Evolutionary conservation across 1,139 yeast species (phyloP), one percentile per base, ranked within the genome.

Genomic region (Groenewaldozyma sp.): DNA sequence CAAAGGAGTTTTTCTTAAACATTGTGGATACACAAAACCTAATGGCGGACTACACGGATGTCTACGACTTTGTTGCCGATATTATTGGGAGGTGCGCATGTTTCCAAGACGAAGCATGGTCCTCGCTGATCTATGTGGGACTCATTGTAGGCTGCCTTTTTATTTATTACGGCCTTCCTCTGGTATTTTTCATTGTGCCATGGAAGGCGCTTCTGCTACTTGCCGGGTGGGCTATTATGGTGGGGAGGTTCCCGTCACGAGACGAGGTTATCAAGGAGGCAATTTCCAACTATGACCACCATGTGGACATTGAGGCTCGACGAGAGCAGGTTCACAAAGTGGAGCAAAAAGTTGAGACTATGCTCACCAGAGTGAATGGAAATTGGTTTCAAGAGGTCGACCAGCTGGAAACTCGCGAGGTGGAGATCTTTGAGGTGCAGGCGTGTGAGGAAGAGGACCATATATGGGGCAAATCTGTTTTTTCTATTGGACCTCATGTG

Each of bases 11-110:
- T 55, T 62, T 80, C 21, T 59, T 86, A 45, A 86, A 86, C 56
- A 65, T 83, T 50, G 83, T 94, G 0, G 95, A 86, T 61, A 67
- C 86, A 41, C 95, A 86, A 54, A 86, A 86, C 57, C 80, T 78
- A 50, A 80, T 82, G 86, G 58, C 78, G n/a, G 56, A 78, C 14
- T 83, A 78, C 53, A 76, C 81, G 9, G 59, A 64, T n/a, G 61
- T 67, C 0, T 84, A 78, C 68, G 93, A 86, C 59, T 65, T 68
- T 27, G 43, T 74, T 4, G 63, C 69, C 19, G 62, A 68, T 55
- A 44, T 73, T 37, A 65, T 82, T 21, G 61, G 65, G 21, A 76
- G 74, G 45, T 76, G 78, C 55, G 74, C 82, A 1, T 80, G 72
- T 55, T 86, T 78, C 56, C 68, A 70, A 45, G 88, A 80, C 51